phyloP scores from a whole-genome alignment of 805 yeast species.

The Brettanomyces anomalus region DNA sequence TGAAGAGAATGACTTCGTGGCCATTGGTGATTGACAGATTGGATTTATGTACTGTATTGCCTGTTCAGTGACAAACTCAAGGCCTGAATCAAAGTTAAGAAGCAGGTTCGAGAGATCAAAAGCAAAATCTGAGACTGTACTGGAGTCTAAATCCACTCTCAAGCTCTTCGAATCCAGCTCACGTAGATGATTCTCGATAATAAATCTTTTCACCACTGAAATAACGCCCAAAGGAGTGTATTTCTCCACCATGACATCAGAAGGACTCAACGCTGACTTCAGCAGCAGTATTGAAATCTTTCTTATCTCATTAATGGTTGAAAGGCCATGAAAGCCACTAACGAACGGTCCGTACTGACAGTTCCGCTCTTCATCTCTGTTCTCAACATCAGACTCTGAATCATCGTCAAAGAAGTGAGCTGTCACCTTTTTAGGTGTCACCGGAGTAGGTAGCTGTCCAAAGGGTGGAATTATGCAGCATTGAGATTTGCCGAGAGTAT shows the following conservation, averaged over 20 bases:
- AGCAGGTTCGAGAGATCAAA: constrained; percentile 12
- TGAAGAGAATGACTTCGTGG: constrained; percentile 15
- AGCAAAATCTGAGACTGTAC: constrained; percentile 2
- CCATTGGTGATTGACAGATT: constrained; percentile 15
- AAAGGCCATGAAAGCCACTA: constrained; percentile 35
- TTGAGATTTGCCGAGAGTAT: not conserved
- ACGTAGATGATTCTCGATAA: constrained; percentile 18
- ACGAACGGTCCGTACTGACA: constrained; percentile 37
- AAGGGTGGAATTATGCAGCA: not conserved
- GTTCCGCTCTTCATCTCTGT: constrained; percentile 31
- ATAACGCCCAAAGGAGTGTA: constrained; percentile 45
- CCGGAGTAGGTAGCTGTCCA: constrained; percentile 16
- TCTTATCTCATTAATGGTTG: constrained; percentile 31
- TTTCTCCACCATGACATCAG: constrained; percentile 44
- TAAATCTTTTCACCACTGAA: constrained; percentile 30
- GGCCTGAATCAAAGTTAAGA: constrained; percentile 7
- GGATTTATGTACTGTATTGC: constrained; percentile 5
- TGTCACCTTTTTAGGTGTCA: constrained; percentile 17
- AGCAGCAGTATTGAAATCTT: constrained; percentile 35
- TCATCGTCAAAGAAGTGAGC: constrained; percentile 11
- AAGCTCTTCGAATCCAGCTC: constrained; percentile 13
- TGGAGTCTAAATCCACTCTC: constrained; percentile 7
- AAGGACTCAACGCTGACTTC: constrained; percentile 34
- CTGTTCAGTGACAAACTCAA: constrained; percentile 8
- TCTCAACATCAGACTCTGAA: constrained; percentile 20